Conservation (phyloP, 306 rosid genomes). For the Elaeagnus macrophylla region DNA sequence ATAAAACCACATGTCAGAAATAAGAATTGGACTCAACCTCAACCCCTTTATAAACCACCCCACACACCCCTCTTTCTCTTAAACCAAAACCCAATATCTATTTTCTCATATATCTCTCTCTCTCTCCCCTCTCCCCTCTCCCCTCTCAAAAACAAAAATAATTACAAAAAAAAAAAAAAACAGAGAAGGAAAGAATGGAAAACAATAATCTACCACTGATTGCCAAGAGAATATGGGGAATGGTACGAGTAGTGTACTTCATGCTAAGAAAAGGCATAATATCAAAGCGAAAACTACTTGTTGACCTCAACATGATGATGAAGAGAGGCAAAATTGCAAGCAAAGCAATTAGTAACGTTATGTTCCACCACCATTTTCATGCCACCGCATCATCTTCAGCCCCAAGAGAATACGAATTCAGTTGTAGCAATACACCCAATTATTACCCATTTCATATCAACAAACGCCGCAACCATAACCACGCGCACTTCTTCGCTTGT, state of each 20-base stretch:
- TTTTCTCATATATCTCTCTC: constrained; percentile 8
- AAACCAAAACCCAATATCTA: constrained; percentile 8
- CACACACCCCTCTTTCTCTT: constrained; percentile 14
- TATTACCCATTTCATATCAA: constrained; percentile 21
- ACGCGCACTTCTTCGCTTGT: constrained; percentile 35
- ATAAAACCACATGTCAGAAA: too few relatives aligned
- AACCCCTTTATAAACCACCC: constrained; percentile 21
- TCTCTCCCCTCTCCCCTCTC: constrained; percentile 25
- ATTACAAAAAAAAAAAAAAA: not conserved
- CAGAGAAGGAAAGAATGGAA: constrained; percentile 19
- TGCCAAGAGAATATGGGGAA: constrained; percentile 53
- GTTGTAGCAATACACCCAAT: constrained; percentile 77
- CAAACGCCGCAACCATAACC: constrained; percentile 37
- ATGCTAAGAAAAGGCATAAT: constrained; percentile 62
- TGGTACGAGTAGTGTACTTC: constrained; percentile 52
- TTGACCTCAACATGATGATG: constrained; percentile 60
- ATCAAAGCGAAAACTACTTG: constrained; percentile 49
- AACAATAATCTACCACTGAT: constrained; percentile 24
- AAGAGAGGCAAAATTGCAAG: constrained; percentile 79
- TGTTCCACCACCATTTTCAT: constrained; percentile 40
- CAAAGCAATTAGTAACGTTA: constrained; percentile 63
- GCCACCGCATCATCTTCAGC: constrained; percentile 18
- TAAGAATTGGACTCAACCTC: too few relatives aligned
- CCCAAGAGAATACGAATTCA: constrained; percentile 73
- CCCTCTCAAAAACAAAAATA: constrained; percentile 8